Conservation (phyloP, 768 basidiomycete species). For the Mrakia hoshinonis region DNA sequence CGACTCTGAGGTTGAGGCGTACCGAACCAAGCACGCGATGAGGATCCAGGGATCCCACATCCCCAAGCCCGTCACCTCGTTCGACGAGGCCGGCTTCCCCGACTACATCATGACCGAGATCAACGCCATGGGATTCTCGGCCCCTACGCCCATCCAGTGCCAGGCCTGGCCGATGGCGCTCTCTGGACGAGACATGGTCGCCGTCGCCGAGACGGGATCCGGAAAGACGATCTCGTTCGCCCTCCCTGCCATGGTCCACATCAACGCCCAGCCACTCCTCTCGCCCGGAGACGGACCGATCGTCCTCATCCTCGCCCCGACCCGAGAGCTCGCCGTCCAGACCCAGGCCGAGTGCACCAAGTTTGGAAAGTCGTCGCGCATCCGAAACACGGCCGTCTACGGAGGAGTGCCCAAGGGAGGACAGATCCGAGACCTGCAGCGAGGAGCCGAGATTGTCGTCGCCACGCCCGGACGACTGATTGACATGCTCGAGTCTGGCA, state of each 20-base stretch:
- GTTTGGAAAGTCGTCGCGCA: conserved; percentile 81
- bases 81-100: conserved; percentile 93
- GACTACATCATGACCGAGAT: conserved; percentile 92
- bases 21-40: conserved; percentile 74
- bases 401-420: conserved; percentile 98
- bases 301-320: conserved; percentile 90
- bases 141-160: conserved; percentile 92
- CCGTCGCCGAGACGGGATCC: conserved; percentile 95
- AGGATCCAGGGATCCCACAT: conserved; percentile 83
- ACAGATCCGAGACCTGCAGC: conserved; percentile 93
- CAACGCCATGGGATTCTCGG: conserved; percentile 80
- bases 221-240: conserved; percentile 99
- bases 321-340: conserved; percentile 96
- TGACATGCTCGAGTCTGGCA: conserved; percentile 94
- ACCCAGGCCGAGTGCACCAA: conserved; percentile 98
- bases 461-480: conserved; percentile 99
- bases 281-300: conserved; percentile 94
- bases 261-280: conserved; percentile 96
- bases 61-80: conserved; percentile 79
- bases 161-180: conserved; percentile 99
- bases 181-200: conserved; percentile 84
- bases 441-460: conserved; percentile 94
- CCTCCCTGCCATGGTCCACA: conserved; percentile 97
- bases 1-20: conserved; percentile 82
- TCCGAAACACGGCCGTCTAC: conserved; percentile 97